A percentile compares a stretch with the other conserved stretches of the same genome.
phyloP scores from a whole-genome alignment of 2,329 filamentous ascomycete genomes.

The Alternaria triticimaculans region DNA sequence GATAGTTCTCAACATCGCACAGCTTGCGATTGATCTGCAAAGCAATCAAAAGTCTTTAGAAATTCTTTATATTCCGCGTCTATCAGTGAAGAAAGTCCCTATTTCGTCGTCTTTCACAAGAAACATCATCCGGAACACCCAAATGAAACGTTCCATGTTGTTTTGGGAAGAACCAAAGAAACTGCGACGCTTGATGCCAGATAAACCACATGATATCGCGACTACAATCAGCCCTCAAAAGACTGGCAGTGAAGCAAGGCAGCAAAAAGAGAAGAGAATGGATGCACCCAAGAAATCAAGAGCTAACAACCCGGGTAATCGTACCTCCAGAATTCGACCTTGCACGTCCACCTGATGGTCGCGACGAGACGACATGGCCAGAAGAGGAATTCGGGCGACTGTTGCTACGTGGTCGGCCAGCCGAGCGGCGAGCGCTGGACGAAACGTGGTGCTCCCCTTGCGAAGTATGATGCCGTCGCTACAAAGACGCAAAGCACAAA shows the following conservation, averaged over 20 bases:
- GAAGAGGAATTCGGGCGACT: constrained; percentile 49
- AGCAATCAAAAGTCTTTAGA: not conserved
- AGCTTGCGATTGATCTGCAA: not conserved
- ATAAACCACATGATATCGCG: constrained; percentile 19
- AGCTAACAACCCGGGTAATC: constrained; percentile 33
- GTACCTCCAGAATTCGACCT: constrained; percentile 42
- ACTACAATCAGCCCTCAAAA: constrained; percentile 20
- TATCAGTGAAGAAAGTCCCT: constrained; percentile 22
- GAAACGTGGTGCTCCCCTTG: constrained; percentile 44
- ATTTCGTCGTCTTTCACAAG: constrained; percentile 6
- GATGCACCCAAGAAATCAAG: not conserved
- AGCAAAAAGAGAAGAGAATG: constrained; percentile 5
- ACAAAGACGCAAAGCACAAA: constrained; percentile 47
- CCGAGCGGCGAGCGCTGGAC: constrained; percentile 41
- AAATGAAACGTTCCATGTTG: constrained; percentile 25
- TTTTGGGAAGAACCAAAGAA: constrained; percentile 27
- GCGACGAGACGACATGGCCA: constrained; percentile 32
- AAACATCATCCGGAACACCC: constrained; percentile 22
- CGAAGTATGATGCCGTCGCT: constrained; percentile 48
- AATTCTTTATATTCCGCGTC: constrained; percentile 38
- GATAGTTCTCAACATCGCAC: not conserved
- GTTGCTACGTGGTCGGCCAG: constrained; percentile 49
- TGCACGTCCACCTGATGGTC: constrained; percentile 34
- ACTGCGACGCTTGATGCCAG: constrained; percentile 24
- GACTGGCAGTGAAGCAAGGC: constrained; percentile 10